Evolutionary conservation across 345 rosid species (phyloP), one percentile per base, ranked within the genome.

Genomic region (thale cress (Arabidopsis thaliana)): DNA sequence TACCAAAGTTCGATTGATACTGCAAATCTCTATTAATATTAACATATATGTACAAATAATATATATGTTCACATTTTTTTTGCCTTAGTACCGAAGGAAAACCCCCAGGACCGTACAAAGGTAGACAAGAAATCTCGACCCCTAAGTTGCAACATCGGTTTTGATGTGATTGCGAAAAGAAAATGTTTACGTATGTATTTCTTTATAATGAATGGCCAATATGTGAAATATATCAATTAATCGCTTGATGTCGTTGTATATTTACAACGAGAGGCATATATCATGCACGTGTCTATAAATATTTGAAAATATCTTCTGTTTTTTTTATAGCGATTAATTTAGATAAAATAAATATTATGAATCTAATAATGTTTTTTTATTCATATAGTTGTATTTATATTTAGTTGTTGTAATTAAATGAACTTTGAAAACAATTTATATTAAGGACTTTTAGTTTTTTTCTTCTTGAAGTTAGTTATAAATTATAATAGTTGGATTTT

Each of bases 71-170:
- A 48, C 34, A 41, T 41, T 28, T 4, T 4, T n/a, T 34, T 25
- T 77, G 80, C 75, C 80, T 77, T 77, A 70, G 59, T 49, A 46
- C 37, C 71, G 71, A 77, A 77, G 80, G 60, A 77, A 76, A 76
- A 77, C 51, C 25, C 25, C 25, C 16, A 46, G 65, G 59, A 4
- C 66, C 66, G 65, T 76, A 76, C 71, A 63, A 77, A 77, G 80
- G 37, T 20, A 63, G 80, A 69, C 75, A 63, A 28, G 30, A 76
- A 76, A 76, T 37, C 59, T 69, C 71, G 59, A 69, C 45, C 70
- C 64, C 70, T 49, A 60, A 69, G 69, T 44, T 69, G 63, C 75
- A 76, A 69, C 80, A 69, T 69, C 58, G 69, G 75, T 46, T 62
- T 55, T 76, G 80, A 76, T 76, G 75, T 76, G 80, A 76, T 62